Evolutionary conservation across 352 stramenopile species (phyloP), one percentile per base, ranked within the genome.

Genomic region (Phytophthora aleatoria): DNA sequence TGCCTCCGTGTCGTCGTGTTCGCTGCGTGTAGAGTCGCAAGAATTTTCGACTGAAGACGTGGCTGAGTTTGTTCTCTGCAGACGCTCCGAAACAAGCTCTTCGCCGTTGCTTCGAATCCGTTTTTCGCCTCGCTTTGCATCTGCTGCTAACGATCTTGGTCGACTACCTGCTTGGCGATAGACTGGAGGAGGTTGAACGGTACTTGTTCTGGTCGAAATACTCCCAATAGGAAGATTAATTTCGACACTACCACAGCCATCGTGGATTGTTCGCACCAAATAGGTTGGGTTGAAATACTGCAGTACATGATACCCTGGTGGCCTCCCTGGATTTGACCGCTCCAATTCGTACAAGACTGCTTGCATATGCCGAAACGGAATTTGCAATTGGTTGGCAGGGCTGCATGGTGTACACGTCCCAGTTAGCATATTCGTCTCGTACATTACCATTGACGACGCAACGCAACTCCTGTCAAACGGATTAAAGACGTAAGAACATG

Each of bases 241-340:
- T n/a, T n/a, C n/a, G n/a, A n/a, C n/a, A n/a, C n/a, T n/a, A n/a
- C n/a, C n/a, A n/a, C n/a, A n/a, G n/a, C 5, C 35, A 4, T 30
- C 16, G 10, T 31, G 48, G 5, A 54, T 10, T 12, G 48, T 44
- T 9, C n/a, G 2, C 2, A 33, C 48, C 4, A 54, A 44, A 20
- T 54, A 54, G 1, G 48, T 15, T 4, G 24, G 48, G 24, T 54
- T 30, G 11, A 44, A 54, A 31, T 54, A 54, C 20, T 27, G 30
- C 2, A 44, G 5, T 5, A 54, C 31, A 9, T 43, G 2, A 11
- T 54, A 54, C 4, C 31, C 3, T 2, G 48, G 10, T 13, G n/a
- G 0, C 5, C 4, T 15, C 2, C 27, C 24, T 2, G 44, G 24
- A 16, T 50, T 50, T 24, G 2, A 3, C 26, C 44, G 44, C 44